phyloP scores from a whole-genome alignment of 2,329 filamentous ascomycete species.

The Arthroderma sp. region DNA sequence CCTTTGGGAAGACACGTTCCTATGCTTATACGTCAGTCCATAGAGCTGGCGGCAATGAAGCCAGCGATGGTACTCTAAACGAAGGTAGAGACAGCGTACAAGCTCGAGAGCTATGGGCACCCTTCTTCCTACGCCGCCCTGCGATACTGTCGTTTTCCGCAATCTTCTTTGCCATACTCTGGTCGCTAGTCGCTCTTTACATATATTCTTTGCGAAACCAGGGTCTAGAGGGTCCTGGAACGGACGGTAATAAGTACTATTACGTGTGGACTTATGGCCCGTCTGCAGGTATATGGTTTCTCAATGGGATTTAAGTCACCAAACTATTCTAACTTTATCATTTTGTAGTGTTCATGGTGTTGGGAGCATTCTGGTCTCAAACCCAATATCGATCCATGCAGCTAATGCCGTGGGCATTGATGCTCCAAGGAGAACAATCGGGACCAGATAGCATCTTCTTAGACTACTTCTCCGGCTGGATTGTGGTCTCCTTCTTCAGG shows the following conservation, averaged over 20 bases:
- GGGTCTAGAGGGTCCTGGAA: neutral
- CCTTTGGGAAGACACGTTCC: neutral
- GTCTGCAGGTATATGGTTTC: neutral
- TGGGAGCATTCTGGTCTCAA: neutral
- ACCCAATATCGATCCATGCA: slow-evolving; percentile 6
- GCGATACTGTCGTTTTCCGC: slow-evolving; percentile 2
- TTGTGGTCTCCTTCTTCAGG: slow-evolving; percentile 3
- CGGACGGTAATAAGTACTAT: neutral
- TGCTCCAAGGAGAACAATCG: slow-evolving; percentile 2
- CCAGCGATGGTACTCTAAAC: too few relatives aligned
- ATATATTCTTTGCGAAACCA: slow-evolving; percentile 2
- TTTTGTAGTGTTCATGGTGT: neutral
- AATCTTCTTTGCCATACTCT: slow-evolving; percentile 4
- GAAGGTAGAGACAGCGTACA: neutral
- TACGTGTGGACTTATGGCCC: neutral
- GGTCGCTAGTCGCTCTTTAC: slow-evolving; percentile 3
- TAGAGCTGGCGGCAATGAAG: too few relatives aligned
- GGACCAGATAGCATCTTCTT: slow-evolving; percentile 6
- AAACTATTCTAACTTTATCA: neutral
- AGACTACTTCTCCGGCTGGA: slow-evolving; percentile 7
- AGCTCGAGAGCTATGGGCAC: slow-evolving; percentile 4
- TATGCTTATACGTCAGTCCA: too few relatives aligned
- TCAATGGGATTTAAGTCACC: neutral
- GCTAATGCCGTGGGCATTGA: slow-evolving; percentile 7
- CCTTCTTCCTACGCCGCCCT: slow-evolving; percentile 4